Base-by-base conservation (phyloP, 1,284 basidiomycete species). In the Boletus semigastroideus region DNA sequence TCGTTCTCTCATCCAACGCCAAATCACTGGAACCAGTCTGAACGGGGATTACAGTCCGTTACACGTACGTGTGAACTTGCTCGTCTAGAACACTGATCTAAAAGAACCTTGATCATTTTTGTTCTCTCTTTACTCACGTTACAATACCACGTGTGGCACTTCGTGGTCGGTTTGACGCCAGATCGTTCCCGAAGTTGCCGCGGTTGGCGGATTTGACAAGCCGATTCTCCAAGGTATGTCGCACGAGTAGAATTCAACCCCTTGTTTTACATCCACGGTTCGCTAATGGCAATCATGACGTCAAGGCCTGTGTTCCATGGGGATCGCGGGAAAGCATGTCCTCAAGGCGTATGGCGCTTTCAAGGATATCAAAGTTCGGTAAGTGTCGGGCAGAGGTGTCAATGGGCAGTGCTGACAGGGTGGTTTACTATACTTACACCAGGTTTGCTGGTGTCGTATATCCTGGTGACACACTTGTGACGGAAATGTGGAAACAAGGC, bases 401-500 rank as follows among this genome's bases (percentile, higher is more conserved):
- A 25, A 6, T 25, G 25, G 1, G 25, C 25, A 9, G 37, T 30
- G 14, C 25, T 25, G 4, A 25, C 25, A 25, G 25, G 25, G 25
- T 25, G 25, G 25, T 47, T 37, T 42, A 20, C 44, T 17, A n/a
- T n/a, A 16, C 16, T 11, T 27, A 16, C 2, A 8, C 14, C 37
- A 88, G 90, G 49, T 94, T 96, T 70, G 82, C 87, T 0, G 92
- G 91, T 16, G 83, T 90, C 8, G 93, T 99, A 31, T 95, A 90
- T 68, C 96, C 96, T 5, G 95, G 95, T 10, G 94, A 99, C 76
- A 98, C 96, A 0, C 79, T 97, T 42, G 77, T 94, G 17, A 97
- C 94, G 0, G 85, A 92, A 68, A 97, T 98, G 94, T 99, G 96
- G 96, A 98, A 95, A 70, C 94, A 98, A 64, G 92, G 89, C 17